Evolutionary conservation across 768 basidiomycete species (phyloP).

Genomic region (Suillus weaverae): DNA sequence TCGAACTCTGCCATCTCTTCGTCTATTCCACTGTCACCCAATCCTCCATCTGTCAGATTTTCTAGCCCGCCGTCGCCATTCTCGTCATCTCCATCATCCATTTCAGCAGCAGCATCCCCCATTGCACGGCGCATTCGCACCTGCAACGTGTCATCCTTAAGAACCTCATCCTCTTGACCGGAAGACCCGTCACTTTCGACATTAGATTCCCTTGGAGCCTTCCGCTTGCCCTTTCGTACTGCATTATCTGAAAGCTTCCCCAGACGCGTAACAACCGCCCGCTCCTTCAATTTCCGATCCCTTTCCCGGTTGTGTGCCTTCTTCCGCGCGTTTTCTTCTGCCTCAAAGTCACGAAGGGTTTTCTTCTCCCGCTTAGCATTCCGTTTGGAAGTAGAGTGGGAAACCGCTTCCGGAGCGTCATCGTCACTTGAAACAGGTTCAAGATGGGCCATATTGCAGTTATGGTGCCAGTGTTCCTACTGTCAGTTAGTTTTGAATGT

Average conservation of each 20-base stretch:
- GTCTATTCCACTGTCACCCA: slow-evolving; percentile 20
- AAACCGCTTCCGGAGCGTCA: slow-evolving; percentile 51
- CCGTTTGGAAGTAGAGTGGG: slow-evolving; percentile 48
- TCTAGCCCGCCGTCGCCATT: slow-evolving; percentile 18
- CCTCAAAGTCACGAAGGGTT: slow-evolving; percentile 38
- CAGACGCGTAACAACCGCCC: slow-evolving; percentile 32
- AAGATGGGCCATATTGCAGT: background rate
- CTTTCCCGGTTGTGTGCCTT: slow-evolving; percentile 47
- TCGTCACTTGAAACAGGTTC: slow-evolving; percentile 33
- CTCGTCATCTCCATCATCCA: slow-evolving; percentile 20
- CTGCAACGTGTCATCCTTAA: slow-evolving; percentile 14
- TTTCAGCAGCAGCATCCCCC: slow-evolving; percentile 28
- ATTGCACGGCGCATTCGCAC: slow-evolving; percentile 30
- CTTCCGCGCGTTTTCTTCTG: slow-evolving; percentile 39
- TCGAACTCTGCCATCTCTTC: slow-evolving; percentile 12
- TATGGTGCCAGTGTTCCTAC: background rate
- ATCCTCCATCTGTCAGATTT: slow-evolving; percentile 14
- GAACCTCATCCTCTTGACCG: slow-evolving; percentile 18
- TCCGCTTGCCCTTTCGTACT: slow-evolving; percentile 13
- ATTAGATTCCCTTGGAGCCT: slow-evolving; percentile 25
- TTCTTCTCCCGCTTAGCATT: slow-evolving; percentile 37
- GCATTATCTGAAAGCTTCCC: slow-evolving; percentile 18
- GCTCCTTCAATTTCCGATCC: slow-evolving; percentile 51
- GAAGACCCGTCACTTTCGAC: slow-evolving; percentile 26
- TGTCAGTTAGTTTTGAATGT: background rate